phyloP scores from a whole-genome alignment of 176 grass and related monocot genomes.

The Panicum miliaceum region DNA sequence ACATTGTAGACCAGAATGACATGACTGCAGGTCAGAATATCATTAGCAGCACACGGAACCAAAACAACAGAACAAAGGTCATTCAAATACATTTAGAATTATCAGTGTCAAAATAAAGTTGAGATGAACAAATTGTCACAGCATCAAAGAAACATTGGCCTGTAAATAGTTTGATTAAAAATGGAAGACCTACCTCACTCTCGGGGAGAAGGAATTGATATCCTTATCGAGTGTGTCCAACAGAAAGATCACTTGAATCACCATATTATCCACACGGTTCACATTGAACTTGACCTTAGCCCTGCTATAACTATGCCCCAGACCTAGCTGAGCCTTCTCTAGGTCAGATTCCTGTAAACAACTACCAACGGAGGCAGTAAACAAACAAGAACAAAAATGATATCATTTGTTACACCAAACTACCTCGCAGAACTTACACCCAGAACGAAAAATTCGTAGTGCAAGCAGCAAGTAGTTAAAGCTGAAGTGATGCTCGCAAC shows the following conservation, averaged over 20 bases:
- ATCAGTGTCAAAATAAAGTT: not conserved
- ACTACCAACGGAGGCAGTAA: conserved; percentile 1
- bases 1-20: not conserved
- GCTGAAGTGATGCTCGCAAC: too few relatives aligned
- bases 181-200: conserved; percentile 64
- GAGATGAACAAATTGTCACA: not conserved
- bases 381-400: conserved; percentile 6
- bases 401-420: not conserved
- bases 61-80: not conserved
- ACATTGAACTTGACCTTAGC: conserved; percentile 96
- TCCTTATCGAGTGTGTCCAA: conserved; percentile 87
- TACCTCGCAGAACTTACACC: not conserved
- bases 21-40: not conserved
- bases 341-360: conserved; percentile 59
- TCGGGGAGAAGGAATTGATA: conserved; percentile 87
- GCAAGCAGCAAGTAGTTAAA: not conserved
- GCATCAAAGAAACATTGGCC: not conserved
- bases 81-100: not conserved
- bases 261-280: conserved; percentile 92
- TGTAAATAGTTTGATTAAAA: not conserved
- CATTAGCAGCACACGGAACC: not conserved
- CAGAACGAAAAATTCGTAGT: not conserved
- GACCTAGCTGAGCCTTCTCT: conserved; percentile 67
- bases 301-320: conserved; percentile 84
- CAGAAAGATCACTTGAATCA: conserved; percentile 86